These are phyloP conservation scores for Heliosperma pusillum DNA, from an alignment of 148 eudicot species.

Conservation along the genomic window DNA sequence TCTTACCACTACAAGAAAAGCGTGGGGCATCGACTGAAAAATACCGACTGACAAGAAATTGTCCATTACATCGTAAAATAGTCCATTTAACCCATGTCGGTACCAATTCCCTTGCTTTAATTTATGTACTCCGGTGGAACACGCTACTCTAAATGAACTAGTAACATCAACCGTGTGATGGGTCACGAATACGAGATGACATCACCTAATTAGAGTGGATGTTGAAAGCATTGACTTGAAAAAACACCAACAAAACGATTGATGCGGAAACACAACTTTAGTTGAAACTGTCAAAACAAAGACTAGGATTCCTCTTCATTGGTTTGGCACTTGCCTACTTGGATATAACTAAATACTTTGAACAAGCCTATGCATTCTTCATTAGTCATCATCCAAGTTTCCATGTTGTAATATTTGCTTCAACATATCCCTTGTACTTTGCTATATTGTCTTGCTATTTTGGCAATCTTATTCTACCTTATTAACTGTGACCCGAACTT, in stretches of 20 bases:
- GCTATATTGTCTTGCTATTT: not conserved
- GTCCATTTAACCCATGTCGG: too few species aligned
- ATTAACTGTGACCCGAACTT: too few species aligned
- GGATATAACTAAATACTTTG: not conserved
- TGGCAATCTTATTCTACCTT: not conserved
- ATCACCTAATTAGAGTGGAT: not conserved
- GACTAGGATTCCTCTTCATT: not conserved
- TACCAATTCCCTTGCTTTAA: too few species aligned
- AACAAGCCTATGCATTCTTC: not conserved
- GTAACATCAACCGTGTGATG: not conserved
- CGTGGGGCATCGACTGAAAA: too few species aligned
- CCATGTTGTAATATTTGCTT: not conserved
- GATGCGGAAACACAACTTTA: not conserved
- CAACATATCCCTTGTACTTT: not conserved
- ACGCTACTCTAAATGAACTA: too few species aligned
- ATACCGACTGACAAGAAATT: too few species aligned
- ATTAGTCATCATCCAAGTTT: not conserved
- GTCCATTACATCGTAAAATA: too few species aligned
- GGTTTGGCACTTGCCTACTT: not conserved
- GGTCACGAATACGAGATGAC: not conserved
- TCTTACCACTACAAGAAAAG: too few species aligned
- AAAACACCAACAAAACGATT: not conserved
- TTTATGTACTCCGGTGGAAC: too few species aligned
- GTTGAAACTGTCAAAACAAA: constrained; percentile 2
- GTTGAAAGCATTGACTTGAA: not conserved